Conservation (phyloP, 495 filamentous ascomycete species). For the Penicillium salamii region DNA sequence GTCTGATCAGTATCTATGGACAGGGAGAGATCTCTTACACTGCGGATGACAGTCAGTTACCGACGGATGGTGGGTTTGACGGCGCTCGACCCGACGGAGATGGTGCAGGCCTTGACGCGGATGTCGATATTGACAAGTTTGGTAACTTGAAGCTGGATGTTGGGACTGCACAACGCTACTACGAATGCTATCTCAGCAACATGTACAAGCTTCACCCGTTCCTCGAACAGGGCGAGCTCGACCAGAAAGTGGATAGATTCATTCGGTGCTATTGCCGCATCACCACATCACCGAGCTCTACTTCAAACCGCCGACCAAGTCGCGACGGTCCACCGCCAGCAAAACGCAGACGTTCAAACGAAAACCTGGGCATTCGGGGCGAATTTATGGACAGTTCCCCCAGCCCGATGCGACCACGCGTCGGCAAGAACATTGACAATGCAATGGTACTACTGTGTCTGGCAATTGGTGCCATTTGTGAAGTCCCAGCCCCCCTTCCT, state of each 20-base stretch:
- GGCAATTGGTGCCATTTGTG: constrained; percentile 81
- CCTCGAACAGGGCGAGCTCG: constrained; percentile 54
- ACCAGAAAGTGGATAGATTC: constrained; percentile 52
- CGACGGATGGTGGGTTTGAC: constrained; percentile 12
- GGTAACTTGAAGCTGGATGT: constrained; percentile 64
- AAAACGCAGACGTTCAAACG: constrained; percentile 46
- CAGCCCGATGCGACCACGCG: constrained; percentile 13
- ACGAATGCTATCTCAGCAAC: constrained; percentile 69
- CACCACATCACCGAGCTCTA: constrained; percentile 7
- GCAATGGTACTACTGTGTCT: constrained; percentile 79
- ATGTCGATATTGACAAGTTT: constrained; percentile 55
- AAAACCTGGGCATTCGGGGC: constrained; percentile 23
- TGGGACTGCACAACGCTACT: constrained; percentile 59
- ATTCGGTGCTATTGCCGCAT: constrained; percentile 35
- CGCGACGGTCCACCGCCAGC: constrained; percentile 26
- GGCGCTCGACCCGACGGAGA: constrained; percentile 4
- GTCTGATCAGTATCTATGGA: constrained; percentile 72
- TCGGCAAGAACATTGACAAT: constrained; percentile 52
- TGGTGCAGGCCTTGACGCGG: constrained; percentile 10
- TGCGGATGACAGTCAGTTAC: constrained; percentile 28
- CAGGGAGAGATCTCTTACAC: constrained; percentile 69
- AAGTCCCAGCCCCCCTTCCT: constrained; percentile 54
- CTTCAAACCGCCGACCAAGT: neutral
- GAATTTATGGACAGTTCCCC: constrained; percentile 12
- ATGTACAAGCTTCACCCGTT: constrained; percentile 92